These are phyloP conservation scores for Amanita pallidorosea DNA, from an alignment of 768 basidiomycete species.

Conservation along the genomic window DNA sequence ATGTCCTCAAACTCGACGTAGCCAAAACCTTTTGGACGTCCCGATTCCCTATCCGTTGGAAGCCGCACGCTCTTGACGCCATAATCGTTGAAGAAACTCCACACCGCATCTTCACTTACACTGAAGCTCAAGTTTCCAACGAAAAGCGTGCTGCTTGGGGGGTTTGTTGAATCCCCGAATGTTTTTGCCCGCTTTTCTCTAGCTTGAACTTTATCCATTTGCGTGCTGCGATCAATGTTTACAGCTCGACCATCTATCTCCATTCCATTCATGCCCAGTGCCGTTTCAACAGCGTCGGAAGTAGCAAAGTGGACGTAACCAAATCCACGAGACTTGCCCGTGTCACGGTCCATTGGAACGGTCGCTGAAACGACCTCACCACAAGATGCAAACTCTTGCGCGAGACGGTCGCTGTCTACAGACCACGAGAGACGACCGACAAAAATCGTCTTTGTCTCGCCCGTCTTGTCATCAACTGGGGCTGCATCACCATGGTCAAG, in stretches of 20 bases:
- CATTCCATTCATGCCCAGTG: constrained; percentile 68
- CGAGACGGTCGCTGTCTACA: constrained; percentile 92
- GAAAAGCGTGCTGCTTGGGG: constrained; percentile 72
- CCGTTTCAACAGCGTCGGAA: constrained; percentile 65
- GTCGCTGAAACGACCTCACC: constrained; percentile 85
- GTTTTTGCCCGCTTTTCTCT: constrained; percentile 63
- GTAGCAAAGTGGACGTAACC: constrained; percentile 75
- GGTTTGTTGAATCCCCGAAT: constrained; percentile 60
- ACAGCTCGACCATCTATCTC: constrained; percentile 90
- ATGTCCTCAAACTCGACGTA: constrained; percentile 90
- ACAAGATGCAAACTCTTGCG: constrained; percentile 78
- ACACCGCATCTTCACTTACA: constrained; percentile 73
- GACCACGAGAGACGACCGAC: constrained; percentile 94
- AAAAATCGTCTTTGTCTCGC: constrained; percentile 66
- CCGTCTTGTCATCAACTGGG: constrained; percentile 24
- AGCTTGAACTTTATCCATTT: constrained; percentile 41
- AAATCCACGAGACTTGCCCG: constrained; percentile 77
- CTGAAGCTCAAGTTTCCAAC: constrained; percentile 85
- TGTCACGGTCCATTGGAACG: constrained; percentile 78
- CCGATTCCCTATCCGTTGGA: constrained; percentile 88
- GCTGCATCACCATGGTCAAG: constrained; percentile 46
- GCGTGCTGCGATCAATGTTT: constrained; percentile 74
- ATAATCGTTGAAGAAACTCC: constrained; percentile 84
- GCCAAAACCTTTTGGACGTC: constrained; percentile 88
- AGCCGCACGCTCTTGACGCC: constrained; percentile 84